These are phyloP conservation scores for Daldinia sp. DNA, from an alignment of 2,329 filamentous ascomycete genomes.

Conservation along the genomic window DNA sequence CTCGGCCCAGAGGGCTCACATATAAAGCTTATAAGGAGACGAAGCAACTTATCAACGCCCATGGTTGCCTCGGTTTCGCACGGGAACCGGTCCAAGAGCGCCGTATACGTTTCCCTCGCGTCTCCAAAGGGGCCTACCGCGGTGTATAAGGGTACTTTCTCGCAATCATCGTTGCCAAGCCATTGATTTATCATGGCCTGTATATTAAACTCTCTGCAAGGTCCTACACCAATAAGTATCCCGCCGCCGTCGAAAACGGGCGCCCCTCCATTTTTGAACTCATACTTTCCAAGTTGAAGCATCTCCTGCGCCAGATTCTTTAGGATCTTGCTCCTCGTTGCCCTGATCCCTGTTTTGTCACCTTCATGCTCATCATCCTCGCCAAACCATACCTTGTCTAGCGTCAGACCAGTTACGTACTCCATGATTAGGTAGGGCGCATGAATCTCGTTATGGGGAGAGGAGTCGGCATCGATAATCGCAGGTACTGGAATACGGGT, in stretches of 20 bases:
- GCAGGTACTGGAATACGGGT: slow-evolving; percentile 42
- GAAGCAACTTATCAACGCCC: slow-evolving; percentile 42
- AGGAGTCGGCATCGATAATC: slow-evolving; percentile 43
- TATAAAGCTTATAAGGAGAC: slow-evolving; percentile 38
- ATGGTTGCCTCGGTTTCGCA: slow-evolving; percentile 24
- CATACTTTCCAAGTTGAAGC: slow-evolving; percentile 41
- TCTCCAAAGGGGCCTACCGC: slow-evolving; percentile 36
- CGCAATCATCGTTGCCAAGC: slow-evolving; percentile 38
- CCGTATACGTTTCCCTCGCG: slow-evolving; percentile 37
- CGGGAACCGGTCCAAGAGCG: slow-evolving; percentile 37
- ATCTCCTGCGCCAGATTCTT: slow-evolving; percentile 39
- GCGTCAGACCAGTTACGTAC: slow-evolving; percentile 39
- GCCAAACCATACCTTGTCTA: slow-evolving; percentile 46
- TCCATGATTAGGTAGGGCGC: slow-evolving; percentile 41
- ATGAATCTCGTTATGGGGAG: slow-evolving; percentile 35
- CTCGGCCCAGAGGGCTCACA: slow-evolving; percentile 36
- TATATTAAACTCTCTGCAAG: slow-evolving; percentile 39
- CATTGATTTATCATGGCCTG: slow-evolving; percentile 46
- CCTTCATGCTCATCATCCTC: slow-evolving; percentile 5
- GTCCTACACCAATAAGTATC: slow-evolving; percentile 28
- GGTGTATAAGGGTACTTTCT: slow-evolving; percentile 33
- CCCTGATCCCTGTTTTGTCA: background rate
- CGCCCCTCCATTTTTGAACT: slow-evolving; percentile 42
- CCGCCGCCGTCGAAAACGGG: slow-evolving; percentile 39
- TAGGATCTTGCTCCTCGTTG: slow-evolving; percentile 35